Percentiles rank a stretch among this genome's conserved stretches.
phyloP scores from a whole-genome alignment of 768 basidiomycete genomes.

The Termitomyces heimii region DNA sequence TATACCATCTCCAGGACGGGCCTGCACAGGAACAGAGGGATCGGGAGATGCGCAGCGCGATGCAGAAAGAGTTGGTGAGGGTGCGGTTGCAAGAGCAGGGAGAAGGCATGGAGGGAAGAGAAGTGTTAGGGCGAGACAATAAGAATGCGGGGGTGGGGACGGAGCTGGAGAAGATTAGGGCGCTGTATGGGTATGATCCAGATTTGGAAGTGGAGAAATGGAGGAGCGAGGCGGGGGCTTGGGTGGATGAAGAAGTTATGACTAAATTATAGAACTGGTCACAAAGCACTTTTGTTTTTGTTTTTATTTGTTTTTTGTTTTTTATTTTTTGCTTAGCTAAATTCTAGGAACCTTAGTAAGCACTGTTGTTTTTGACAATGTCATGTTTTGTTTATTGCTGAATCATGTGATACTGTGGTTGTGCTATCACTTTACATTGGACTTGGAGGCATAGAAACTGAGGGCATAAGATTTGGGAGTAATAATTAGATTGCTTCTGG shows the following conservation, averaged over 20 bases:
- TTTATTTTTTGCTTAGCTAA: too few species aligned
- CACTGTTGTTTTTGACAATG: too few species aligned
- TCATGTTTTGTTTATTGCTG: too few species aligned
- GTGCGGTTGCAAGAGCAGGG: background rate
- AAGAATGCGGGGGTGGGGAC: conserved; percentile 56
- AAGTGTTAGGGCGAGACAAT: conserved; percentile 18
- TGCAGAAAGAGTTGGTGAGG: conserved; percentile 31
- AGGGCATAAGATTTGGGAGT: too few species aligned
- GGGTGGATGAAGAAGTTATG: background rate
- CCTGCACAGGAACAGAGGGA: conserved; percentile 50
- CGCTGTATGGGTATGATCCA: conserved; percentile 51
- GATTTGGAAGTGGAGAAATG: conserved; percentile 46
- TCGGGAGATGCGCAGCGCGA: conserved; percentile 41
- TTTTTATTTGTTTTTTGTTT: too few species aligned
- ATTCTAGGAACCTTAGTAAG: too few species aligned
- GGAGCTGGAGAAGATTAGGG: conserved; percentile 35
- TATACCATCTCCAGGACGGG: conserved; percentile 56
- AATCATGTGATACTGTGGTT: too few species aligned
- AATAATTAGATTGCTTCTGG: too few species aligned
- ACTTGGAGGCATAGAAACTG: too few species aligned
- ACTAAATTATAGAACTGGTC: too few species aligned
- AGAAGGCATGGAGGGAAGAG: background rate
- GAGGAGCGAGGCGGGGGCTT: conserved; percentile 23
- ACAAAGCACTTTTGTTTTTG: too few species aligned
- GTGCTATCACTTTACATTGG: too few species aligned